phyloP scores from a whole-genome alignment of 176 grass and related monocot genomes.

The Calamus simplicifolius region DNA sequence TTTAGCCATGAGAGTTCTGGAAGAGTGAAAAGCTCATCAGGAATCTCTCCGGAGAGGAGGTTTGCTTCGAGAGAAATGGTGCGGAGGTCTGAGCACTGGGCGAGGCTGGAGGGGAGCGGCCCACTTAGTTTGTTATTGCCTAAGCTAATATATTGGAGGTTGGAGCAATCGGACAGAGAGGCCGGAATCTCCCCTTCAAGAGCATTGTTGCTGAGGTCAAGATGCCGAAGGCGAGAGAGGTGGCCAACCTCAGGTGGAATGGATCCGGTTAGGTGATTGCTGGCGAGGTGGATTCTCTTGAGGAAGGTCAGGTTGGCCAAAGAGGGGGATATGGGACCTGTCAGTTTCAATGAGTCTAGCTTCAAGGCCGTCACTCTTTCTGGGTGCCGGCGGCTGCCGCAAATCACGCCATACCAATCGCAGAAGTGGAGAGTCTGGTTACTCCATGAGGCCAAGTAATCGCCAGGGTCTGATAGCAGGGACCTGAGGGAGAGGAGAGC shows the following conservation, averaged over 20 bases:
- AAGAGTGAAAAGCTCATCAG: no score
- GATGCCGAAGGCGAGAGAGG: constrained; percentile 22
- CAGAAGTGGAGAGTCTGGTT: constrained; percentile 23
- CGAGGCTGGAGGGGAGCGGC: no score
- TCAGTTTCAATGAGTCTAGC: constrained; percentile 16
- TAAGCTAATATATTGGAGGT: no score
- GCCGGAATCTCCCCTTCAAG: constrained; percentile 34
- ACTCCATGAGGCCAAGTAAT: constrained; percentile 24
- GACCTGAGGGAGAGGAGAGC: constrained; percentile 39
- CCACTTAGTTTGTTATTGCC: no score
- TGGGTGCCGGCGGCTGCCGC: background rate
- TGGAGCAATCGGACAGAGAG: no score
- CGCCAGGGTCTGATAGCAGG: background rate
- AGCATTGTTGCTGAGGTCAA: constrained; percentile 51
- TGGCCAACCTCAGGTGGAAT: constrained; percentile 29
- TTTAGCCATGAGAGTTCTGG: no score
- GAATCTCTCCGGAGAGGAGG: constrained; percentile 4
- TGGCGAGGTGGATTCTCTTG: constrained; percentile 23
- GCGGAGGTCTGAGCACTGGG: no score
- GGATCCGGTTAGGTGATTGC: constrained; percentile 24
- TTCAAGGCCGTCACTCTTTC: constrained; percentile 14
- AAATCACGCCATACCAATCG: constrained; percentile 27
- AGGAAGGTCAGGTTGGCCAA: constrained; percentile 31
- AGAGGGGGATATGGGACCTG: constrained; percentile 21
- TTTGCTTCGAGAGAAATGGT: no score